Percentiles rank a stretch among this genome's conserved stretches.
Conservation (phyloP, 805 yeast species). For the Metschnikowia chrysomelidarum region DNA sequence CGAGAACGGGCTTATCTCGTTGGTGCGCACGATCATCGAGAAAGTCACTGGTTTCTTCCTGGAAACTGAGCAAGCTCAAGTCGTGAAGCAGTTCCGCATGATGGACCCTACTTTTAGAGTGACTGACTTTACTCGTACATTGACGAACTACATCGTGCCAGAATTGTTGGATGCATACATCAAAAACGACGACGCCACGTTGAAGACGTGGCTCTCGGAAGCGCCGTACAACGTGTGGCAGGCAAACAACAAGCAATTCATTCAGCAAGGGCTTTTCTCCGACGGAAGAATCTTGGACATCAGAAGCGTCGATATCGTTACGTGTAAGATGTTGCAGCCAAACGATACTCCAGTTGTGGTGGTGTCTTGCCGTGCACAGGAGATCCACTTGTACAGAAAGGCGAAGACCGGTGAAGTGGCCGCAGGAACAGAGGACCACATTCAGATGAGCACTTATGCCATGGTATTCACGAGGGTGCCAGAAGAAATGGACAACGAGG, state of each 20-base stretch:
- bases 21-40: slow-evolving; percentile 75
- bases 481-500: slow-evolving; percentile 84
- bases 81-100: slow-evolving; percentile 76
- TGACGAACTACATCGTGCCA: slow-evolving; percentile 91
- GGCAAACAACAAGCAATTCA: slow-evolving; percentile 88
- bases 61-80: slow-evolving; percentile 95
- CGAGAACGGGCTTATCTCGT: slow-evolving; percentile 84
- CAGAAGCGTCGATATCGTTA: slow-evolving; percentile 89
- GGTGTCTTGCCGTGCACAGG: slow-evolving; percentile 95
- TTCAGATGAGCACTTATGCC: slow-evolving; percentile 90
- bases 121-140: slow-evolving; percentile 74
- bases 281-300: slow-evolving; percentile 92
- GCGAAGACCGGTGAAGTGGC: slow-evolving; percentile 90
- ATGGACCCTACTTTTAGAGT: slow-evolving; percentile 87
- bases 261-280: slow-evolving; percentile 86
- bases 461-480: slow-evolving; percentile 93
- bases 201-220: slow-evolving; percentile 91
- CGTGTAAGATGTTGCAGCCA: slow-evolving; percentile 85
- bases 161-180: slow-evolving; percentile 94
- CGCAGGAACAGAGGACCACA: slow-evolving; percentile 94
- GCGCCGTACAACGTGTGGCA: slow-evolving; percentile 95
- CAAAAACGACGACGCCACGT: slow-evolving; percentile 78
- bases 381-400: slow-evolving; percentile 83
- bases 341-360: slow-evolving; percentile 90
- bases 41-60: slow-evolving; percentile 87